Percentiles rank a stretch among this genome's conserved stretches.
phyloP scores from a whole-genome alignment of 2,329 filamentous ascomycete genomes.

The Talaromyces rugulosus region DNA sequence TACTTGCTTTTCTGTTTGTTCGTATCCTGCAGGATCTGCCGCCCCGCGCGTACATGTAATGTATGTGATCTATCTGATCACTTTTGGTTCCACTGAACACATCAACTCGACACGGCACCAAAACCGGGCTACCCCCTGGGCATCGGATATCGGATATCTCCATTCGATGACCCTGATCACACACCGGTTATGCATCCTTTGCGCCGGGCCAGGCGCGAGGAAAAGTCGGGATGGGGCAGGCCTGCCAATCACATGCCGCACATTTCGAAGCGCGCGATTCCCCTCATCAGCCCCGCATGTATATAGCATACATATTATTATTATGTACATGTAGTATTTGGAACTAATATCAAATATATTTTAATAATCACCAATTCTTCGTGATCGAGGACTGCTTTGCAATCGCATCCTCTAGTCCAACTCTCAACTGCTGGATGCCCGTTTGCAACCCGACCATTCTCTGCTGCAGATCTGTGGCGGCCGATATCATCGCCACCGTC shows the following conservation, averaged over 20 bases:
- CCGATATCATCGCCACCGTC: background rate
- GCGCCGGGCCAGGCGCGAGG: background rate
- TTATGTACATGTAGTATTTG: background rate
- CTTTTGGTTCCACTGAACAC: background rate
- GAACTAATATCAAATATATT: no score
- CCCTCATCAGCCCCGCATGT: constrained; percentile 3
- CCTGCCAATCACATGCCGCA: constrained; percentile 4
- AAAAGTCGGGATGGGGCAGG: background rate
- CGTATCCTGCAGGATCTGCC: background rate
- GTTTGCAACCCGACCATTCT: background rate
- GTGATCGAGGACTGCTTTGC: background rate
- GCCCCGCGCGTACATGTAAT: background rate
- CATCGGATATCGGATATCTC: background rate
- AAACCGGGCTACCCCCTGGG: background rate
- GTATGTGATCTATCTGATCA: background rate
- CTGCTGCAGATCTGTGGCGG: background rate
- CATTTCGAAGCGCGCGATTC: background rate
- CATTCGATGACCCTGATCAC: no score
- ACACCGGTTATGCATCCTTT: background rate
- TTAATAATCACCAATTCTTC: background rate
- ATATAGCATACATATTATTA: background rate
- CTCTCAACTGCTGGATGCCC: background rate
- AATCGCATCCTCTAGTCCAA: constrained; percentile 4
- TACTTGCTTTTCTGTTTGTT: background rate
- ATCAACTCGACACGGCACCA: no score